These are phyloP conservation scores for Suhomyces taliae DNA, from an alignment of 1,139 yeast genomes.

Conservation along the genomic window DNA sequence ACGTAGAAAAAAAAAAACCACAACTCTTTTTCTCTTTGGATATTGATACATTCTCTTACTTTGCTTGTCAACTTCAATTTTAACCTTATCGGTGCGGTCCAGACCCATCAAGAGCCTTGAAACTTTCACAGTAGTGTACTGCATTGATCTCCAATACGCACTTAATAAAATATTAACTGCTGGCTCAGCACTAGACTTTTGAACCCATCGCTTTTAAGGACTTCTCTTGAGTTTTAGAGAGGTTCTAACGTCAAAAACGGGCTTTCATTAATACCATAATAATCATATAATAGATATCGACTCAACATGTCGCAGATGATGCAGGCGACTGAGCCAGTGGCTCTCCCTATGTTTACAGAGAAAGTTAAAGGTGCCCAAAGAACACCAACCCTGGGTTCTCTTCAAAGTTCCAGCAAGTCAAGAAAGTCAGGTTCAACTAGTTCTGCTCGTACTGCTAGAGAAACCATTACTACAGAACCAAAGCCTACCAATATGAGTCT, in stretches of 20 bases:
- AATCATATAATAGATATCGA: too few relatives aligned
- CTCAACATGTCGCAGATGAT: not conserved
- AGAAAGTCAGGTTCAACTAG: not conserved
- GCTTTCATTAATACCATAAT: not conserved
- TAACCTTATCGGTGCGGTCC: too few relatives aligned
- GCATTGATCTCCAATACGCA: not conserved
- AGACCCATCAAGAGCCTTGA: slow-evolving; percentile 5
- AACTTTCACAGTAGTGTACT: slow-evolving; percentile 3
- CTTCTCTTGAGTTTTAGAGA: too few relatives aligned
- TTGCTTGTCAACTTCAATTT: too few relatives aligned
- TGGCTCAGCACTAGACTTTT: too few relatives aligned
- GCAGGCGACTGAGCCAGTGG: not conserved
- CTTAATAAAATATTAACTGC: too few relatives aligned
- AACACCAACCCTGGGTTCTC: not conserved
- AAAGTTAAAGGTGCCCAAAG: not conserved
- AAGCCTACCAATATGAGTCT: slow-evolving; percentile 10
- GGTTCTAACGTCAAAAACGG: too few relatives aligned
- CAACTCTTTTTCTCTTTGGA: too few relatives aligned
- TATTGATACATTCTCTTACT: too few relatives aligned
- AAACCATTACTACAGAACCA: slow-evolving; percentile 11
- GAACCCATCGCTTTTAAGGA: too few relatives aligned
- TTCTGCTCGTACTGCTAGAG: not conserved
- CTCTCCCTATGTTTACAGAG: not conserved
- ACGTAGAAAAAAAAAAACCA: too few relatives aligned
- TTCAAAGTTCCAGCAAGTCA: not conserved